phyloP scores from a whole-genome alignment of 2,329 filamentous ascomycete genomes.

The Diaporthe capsici region DNA sequence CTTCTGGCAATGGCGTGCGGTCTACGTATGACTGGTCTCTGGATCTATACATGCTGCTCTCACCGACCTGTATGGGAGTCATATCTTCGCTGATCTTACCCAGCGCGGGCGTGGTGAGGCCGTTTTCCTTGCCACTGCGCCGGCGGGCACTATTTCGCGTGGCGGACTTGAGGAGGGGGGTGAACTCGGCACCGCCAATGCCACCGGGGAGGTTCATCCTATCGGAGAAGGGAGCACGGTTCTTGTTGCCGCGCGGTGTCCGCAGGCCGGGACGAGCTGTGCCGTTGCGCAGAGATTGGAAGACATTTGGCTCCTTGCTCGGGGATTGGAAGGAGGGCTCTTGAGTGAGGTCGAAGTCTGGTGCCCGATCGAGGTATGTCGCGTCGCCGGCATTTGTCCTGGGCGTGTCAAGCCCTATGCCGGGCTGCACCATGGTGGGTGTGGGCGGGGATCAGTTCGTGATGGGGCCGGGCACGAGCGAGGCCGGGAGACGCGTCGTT shows the following conservation, averaged over 20 bases:
- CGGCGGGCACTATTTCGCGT: constrained; percentile 79
- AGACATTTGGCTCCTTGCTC: constrained; percentile 80
- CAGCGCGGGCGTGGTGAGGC: constrained; percentile 76
- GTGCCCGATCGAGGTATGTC: constrained; percentile 79
- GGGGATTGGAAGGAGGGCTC: constrained; percentile 90
- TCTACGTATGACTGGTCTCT: constrained; percentile 76
- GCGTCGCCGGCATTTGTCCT: constrained; percentile 87
- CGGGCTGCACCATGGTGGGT: constrained; percentile 73
- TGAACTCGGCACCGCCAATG: constrained; percentile 85
- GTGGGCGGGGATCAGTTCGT: constrained; percentile 43
- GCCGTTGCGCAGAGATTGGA: constrained; percentile 81
- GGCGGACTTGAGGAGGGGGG: constrained; percentile 89
- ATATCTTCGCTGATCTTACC: constrained; percentile 78
- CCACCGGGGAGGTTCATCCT: constrained; percentile 78
- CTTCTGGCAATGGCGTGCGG: constrained; percentile 81
- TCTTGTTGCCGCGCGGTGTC: constrained; percentile 75
- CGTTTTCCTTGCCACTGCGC: constrained; percentile 73
- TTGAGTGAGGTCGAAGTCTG: constrained; percentile 87
- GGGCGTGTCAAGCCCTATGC: constrained; percentile 83
- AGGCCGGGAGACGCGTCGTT: constrained; percentile 35
- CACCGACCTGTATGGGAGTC: constrained; percentile 80
- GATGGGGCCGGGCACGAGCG: constrained; percentile 10
- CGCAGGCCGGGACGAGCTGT: constrained; percentile 69
- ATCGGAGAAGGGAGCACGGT: constrained; percentile 77
- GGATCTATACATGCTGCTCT: constrained; percentile 78